Percentiles rank a stretch among this genome's conserved stretches.
Conservation (phyloP, 805 yeast genomes). For the Myxozyma vanderwaltii region DNA sequence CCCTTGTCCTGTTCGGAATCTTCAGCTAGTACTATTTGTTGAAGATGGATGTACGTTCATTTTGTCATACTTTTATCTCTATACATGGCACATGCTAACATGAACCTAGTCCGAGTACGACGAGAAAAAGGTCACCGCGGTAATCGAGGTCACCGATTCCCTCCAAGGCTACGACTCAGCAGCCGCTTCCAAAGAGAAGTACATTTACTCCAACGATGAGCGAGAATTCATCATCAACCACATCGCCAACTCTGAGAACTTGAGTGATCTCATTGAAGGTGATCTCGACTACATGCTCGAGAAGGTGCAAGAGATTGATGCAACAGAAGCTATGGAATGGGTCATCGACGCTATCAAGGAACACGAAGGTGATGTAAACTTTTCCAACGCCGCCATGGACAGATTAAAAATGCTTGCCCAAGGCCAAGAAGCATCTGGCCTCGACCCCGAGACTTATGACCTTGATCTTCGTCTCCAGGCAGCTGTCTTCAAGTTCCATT, state of each 20-base stretch:
- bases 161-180: constrained; percentile 1
- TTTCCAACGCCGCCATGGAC: constrained; percentile 45
- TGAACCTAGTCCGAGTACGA: constrained; percentile 1
- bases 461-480: constrained; percentile 21
- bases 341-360: constrained; percentile 6
- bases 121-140: constrained; percentile 3
- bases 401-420: constrained; percentile 35
- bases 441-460: constrained; percentile 10
- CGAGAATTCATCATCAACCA: constrained; percentile 11
- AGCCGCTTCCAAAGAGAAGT: constrained; percentile 11
- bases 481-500: constrained; percentile 20
- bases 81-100: not conserved
- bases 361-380: constrained; percentile 51
- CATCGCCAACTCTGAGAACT: not conserved
- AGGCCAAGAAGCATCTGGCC: constrained; percentile 16
- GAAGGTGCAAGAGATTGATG: not conserved
- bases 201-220: constrained; percentile 11
- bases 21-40: not conserved
- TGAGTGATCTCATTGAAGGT: constrained; percentile 6
- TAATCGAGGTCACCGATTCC: constrained; percentile 3
- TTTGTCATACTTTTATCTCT: not conserved
- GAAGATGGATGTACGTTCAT: not conserved
- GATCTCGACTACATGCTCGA: constrained; percentile 14
- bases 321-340: constrained; percentile 11
- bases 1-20: no score